Evolutionary conservation across 2,329 filamentous ascomycete genomes (phyloP).

Genomic region (Exophiala aquamarina): DNA sequence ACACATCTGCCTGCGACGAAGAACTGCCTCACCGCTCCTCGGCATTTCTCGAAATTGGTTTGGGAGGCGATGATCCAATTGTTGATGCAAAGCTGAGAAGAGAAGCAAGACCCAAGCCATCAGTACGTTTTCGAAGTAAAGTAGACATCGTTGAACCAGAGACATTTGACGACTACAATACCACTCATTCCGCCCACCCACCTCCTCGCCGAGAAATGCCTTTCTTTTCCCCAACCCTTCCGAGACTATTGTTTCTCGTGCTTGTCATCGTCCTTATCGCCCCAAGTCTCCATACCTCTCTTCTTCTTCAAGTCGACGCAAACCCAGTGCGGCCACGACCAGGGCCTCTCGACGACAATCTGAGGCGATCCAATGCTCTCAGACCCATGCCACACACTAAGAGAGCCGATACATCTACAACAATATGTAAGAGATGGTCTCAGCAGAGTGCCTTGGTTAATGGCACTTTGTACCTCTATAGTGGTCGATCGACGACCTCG

Average conservation of each 20-base stretch:
- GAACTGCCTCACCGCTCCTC: conserved; percentile 20
- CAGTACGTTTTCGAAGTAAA: conserved; percentile 24
- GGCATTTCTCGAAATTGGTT: conserved; percentile 27
- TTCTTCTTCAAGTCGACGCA: conserved; percentile 19
- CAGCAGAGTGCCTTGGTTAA: conserved; percentile 69
- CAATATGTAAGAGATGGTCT: conserved; percentile 65
- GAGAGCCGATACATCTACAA: conserved; percentile 47
- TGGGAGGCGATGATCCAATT: conserved; percentile 24
- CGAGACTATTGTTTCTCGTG: conserved; percentile 22
- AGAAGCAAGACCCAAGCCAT: conserved; percentile 17
- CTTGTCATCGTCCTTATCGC: conserved; percentile 23
- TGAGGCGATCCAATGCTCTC: no score
- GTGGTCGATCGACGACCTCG: conserved; percentile 63
- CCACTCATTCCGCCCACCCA: background rate
- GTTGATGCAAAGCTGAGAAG: conserved; percentile 24
- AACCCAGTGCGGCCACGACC: conserved; percentile 11
- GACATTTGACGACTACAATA: conserved; percentile 1
- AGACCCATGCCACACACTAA: conserved; percentile 13
- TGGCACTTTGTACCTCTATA: conserved; percentile 74
- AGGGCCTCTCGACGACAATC: no score
- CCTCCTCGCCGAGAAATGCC: conserved; percentile 9
- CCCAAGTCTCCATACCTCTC: conserved; percentile 21
- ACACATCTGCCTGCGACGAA: conserved; percentile 10
- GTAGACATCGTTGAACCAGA: conserved; percentile 22
- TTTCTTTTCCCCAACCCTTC: conserved; percentile 19